These are phyloP conservation scores for Batkoa obscura DNA, from an alignment of 371 early-diverging fungal genomes.

Conservation along the genomic window DNA sequence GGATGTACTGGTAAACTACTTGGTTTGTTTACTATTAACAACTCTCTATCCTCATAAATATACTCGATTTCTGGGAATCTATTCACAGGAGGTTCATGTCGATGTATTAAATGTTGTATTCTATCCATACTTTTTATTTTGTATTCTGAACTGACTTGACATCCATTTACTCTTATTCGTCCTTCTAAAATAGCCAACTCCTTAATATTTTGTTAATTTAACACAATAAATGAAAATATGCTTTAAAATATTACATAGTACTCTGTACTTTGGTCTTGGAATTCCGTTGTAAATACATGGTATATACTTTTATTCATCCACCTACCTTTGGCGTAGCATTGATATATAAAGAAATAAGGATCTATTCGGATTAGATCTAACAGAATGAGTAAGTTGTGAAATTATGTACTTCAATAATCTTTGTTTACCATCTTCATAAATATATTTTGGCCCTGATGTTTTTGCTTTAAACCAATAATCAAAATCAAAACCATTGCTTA, in stretches of 20 bases:
- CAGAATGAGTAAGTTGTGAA: too few relatives aligned
- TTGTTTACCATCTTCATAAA: too few relatives aligned
- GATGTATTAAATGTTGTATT: conserved; percentile 63
- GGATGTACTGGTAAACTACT: conserved; percentile 76
- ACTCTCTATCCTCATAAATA: conserved; percentile 30
- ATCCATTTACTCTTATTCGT: conserved; percentile 52
- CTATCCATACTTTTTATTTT: conserved; percentile 48
- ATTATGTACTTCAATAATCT: too few relatives aligned
- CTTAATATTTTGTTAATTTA: conserved; percentile 15
- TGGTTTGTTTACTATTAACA: conserved; percentile 78
- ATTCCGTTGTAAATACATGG: conserved; percentile 67
- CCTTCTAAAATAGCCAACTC: conserved; percentile 56
- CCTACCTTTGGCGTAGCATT: conserved; percentile 78
- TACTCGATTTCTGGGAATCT: conserved; percentile 33
- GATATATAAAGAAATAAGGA: conserved; percentile 66
- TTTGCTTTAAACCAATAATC: too few relatives aligned
- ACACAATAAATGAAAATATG: not conserved
- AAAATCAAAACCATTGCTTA: too few relatives aligned
- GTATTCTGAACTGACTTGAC: conserved; percentile 23
- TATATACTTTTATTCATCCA: conserved; percentile 58
- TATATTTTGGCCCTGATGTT: too few relatives aligned
- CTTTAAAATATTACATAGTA: conserved; percentile 49
- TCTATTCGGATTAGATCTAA: too few relatives aligned
- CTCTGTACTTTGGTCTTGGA: conserved; percentile 51
- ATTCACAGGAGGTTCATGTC: conserved; percentile 88